Conservation (phyloP, 2,329 filamentous ascomycete genomes). For the Scytalidium sp. region DNA sequence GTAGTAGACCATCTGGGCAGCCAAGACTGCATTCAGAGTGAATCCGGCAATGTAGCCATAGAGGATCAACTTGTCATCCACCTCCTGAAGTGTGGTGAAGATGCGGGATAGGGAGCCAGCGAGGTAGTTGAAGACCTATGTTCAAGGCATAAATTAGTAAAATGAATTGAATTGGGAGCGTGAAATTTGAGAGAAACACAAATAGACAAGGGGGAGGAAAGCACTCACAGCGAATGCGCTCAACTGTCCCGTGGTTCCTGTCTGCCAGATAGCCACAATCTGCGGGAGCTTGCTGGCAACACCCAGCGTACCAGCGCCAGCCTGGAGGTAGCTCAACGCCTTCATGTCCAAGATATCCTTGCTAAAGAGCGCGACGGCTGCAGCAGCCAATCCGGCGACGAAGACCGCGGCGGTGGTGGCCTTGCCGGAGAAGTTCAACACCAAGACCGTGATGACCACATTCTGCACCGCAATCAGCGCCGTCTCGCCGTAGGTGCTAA, state of each 20-base stretch:
- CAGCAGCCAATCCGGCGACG: slow-evolving; percentile 70
- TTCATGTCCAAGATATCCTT: slow-evolving; percentile 58
- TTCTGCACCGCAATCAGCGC: slow-evolving; percentile 91
- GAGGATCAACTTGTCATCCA: slow-evolving; percentile 92
- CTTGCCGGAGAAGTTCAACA: slow-evolving; percentile 77
- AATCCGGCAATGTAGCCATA: slow-evolving; percentile 94
- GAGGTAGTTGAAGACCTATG: slow-evolving; percentile 96
- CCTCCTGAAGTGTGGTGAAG: slow-evolving; percentile 96
- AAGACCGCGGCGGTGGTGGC: slow-evolving; percentile 69
- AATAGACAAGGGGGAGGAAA: slow-evolving; percentile 7
- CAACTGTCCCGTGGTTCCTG: slow-evolving; percentile 91
- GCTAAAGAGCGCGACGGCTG: slow-evolving; percentile 68
- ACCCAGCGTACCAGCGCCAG: slow-evolving; percentile 76
- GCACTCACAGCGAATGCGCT: slow-evolving; percentile 87
- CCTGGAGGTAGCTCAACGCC: slow-evolving; percentile 63
- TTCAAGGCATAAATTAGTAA: slow-evolving; percentile 2
- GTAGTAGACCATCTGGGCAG: slow-evolving; percentile 91
- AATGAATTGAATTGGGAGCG: too few species aligned
- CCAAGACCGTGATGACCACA: slow-evolving; percentile 80
- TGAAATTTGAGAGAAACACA: slow-evolving; percentile 1
- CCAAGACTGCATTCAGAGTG: slow-evolving; percentile 81
- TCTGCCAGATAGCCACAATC: slow-evolving; percentile 78
- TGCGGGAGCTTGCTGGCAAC: slow-evolving; percentile 93
- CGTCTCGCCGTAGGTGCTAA: slow-evolving; percentile 95
- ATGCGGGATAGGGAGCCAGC: slow-evolving; percentile 88